Conservation (phyloP, 2,329 filamentous ascomycete genomes). For the Orbilia oligospora region DNA sequence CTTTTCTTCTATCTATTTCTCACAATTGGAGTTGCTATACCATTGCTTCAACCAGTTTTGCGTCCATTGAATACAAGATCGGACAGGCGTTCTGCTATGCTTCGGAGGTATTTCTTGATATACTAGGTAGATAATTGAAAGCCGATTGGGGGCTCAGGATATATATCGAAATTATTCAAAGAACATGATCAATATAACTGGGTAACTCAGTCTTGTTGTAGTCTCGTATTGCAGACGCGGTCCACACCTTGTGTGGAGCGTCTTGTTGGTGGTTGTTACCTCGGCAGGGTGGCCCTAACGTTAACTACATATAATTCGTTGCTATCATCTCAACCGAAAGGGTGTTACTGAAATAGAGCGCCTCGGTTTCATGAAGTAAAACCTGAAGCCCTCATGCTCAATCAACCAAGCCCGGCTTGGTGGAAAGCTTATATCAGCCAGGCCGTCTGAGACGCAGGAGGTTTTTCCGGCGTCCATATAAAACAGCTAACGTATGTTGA, state of each 20-base stretch:
- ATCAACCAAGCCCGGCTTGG: conserved; percentile 37
- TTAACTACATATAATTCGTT: background rate
- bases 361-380: background rate
- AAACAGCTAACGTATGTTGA: background rate
- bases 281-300: background rate
- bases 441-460: conserved; percentile 42
- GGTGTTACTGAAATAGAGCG: background rate
- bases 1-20: background rate
- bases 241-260: no score
- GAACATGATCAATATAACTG: background rate
- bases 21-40: background rate
- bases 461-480: conserved; percentile 51
- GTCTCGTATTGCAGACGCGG: no score
- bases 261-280: no score
- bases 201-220: no score
- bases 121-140: conserved; percentile 10
- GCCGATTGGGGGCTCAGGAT: background rate
- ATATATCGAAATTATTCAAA: no score
- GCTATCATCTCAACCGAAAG: background rate
- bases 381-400: conserved; percentile 6
- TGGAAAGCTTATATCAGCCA: conserved; percentile 58
- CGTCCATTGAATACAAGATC: background rate
- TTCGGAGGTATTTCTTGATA: conserved; percentile 4
- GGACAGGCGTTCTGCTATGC: background rate
- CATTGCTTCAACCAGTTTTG: background rate